These are phyloP conservation scores for Sarcodon sp. DNA, from an alignment of 768 basidiomycete species.

Conservation along the genomic window DNA sequence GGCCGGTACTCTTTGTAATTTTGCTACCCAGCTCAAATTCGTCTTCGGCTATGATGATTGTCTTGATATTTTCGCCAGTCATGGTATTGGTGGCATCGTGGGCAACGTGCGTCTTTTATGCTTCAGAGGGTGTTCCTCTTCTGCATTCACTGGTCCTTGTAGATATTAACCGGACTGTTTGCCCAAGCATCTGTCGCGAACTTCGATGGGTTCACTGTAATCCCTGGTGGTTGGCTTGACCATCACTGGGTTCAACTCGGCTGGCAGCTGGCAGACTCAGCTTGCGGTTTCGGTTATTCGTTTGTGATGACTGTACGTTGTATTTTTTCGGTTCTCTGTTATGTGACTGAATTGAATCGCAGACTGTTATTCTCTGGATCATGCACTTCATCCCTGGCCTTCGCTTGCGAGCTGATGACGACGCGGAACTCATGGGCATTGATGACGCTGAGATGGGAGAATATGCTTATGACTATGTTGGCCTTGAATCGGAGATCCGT, in stretches of 20 bases:
- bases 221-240: slow-evolving; percentile 82
- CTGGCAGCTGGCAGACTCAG: slow-evolving; percentile 71
- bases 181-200: slow-evolving; percentile 70
- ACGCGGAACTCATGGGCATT: slow-evolving; percentile 70
- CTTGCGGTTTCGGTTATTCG: slow-evolving; percentile 52
- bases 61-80: slow-evolving; percentile 85
- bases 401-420: slow-evolving; percentile 52
- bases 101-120: slow-evolving; percentile 34
- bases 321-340: background rate
- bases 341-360: background rate
- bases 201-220: slow-evolving; percentile 59
- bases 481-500: slow-evolving; percentile 20
- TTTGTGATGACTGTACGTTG: slow-evolving; percentile 62
- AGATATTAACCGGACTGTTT: slow-evolving; percentile 76
- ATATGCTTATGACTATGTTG: slow-evolving; percentile 40
- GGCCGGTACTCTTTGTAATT: slow-evolving; percentile 80
- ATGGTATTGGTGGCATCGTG: slow-evolving; percentile 65
- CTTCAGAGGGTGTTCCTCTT: slow-evolving; percentile 43
- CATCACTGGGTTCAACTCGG: slow-evolving; percentile 74
- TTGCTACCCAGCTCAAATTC: slow-evolving; percentile 93
- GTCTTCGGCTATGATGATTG: slow-evolving; percentile 64
- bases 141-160: slow-evolving; percentile 25
- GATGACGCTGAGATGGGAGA: slow-evolving; percentile 62
- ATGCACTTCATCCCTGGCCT: slow-evolving; percentile 84
- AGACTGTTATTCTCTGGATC: slow-evolving; percentile 75